phyloP scores from a whole-genome alignment of 73 alveolate genomes.

The Stentor coeruleus region DNA sequence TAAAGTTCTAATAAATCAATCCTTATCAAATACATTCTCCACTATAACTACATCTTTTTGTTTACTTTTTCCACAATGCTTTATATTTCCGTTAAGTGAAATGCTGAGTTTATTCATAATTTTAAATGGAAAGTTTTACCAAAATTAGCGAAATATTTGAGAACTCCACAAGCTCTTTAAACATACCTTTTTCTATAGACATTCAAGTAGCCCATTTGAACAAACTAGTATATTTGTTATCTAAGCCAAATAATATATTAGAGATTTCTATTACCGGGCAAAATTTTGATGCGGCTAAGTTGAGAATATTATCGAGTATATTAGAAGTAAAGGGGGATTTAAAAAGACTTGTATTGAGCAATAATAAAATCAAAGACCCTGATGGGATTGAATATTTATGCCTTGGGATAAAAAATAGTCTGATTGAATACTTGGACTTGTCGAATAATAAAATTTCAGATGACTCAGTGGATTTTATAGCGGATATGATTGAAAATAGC shows the following conservation, averaged over 20 bases:
- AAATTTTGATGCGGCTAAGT: not conserved
- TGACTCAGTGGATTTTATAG: not conserved
- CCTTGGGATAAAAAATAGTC: not conserved
- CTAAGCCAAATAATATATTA: not conserved
- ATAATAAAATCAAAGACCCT: not conserved
- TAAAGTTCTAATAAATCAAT: too few species aligned
- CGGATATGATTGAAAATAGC: not conserved
- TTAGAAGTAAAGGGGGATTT: not conserved
- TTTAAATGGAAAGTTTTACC: too few species aligned
- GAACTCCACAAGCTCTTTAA: not conserved
- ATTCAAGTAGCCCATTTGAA: not conserved
- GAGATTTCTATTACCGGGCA: not conserved
- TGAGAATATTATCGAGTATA: not conserved
- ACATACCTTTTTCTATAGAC: not conserved
- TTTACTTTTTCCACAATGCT: too few species aligned
- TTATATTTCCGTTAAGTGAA: too few species aligned
- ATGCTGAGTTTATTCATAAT: too few species aligned
- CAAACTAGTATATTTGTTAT: not conserved
- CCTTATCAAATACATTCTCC: too few species aligned
- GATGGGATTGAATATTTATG: not conserved
- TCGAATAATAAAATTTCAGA: slow-evolving; percentile 13
- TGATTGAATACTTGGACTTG: not conserved
- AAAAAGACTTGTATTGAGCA: not conserved
- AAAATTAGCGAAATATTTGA: not conserved
- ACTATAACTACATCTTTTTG: too few species aligned